Conservation (phyloP, 1,139 yeast species). For the Taphrina confusa region DNA sequence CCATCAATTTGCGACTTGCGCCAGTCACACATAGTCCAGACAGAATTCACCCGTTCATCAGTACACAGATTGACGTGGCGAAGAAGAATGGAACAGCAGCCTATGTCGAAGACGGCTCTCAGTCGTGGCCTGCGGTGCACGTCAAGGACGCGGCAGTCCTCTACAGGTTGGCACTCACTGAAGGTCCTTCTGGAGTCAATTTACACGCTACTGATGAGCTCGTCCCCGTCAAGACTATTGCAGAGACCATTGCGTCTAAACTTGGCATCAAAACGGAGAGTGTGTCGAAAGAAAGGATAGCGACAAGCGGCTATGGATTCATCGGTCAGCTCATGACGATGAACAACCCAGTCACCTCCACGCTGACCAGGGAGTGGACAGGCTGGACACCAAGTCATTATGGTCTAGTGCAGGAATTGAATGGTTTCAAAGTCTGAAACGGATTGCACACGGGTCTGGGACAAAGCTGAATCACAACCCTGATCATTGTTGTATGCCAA, state of each 20-base stretch:
- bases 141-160: slow-evolving; percentile 3
- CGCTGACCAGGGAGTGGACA: neutral
- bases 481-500: too few relatives aligned
- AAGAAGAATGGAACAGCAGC: neutral
- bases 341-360: neutral
- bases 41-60: neutral
- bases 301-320: slow-evolving; percentile 2
- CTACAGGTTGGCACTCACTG: slow-evolving; percentile 1
- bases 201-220: neutral
- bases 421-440: neutral
- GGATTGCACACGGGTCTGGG: too few relatives aligned
- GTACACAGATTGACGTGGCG: neutral
- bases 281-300: neutral
- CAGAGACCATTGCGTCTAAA: neutral
- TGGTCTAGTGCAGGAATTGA: neutral
- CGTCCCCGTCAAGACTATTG: neutral
- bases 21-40: neutral
- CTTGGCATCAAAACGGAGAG: neutral
- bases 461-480: too few relatives aligned
- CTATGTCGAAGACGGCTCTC: neutral
- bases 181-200: slow-evolving; percentile 6
- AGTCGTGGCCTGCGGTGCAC: neutral
- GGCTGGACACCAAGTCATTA: neutral
- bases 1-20: neutral
- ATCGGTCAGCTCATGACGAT: neutral